Evolutionary conservation across 2,329 filamentous ascomycete genomes (phyloP).

Genomic region (Ophiosphaerella herpotricha): DNA sequence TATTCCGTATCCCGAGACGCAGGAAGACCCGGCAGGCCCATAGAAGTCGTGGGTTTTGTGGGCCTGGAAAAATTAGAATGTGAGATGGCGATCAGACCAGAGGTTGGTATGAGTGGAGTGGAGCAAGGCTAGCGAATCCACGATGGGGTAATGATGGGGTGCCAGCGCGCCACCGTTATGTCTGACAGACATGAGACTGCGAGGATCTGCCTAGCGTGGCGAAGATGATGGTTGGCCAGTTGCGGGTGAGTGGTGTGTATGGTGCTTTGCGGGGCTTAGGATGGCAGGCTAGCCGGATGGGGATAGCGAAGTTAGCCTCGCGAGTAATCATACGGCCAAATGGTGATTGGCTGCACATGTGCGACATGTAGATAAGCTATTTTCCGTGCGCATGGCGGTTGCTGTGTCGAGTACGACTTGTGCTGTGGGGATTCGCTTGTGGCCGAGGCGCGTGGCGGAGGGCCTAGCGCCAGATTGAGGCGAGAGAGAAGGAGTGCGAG

Average conservation of each 20-base stretch:
- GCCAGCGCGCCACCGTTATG: not conserved
- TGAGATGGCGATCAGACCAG: constrained; percentile 2
- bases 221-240: too few relatives aligned
- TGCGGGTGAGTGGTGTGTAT: too few relatives aligned
- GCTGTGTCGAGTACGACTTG: too few relatives aligned
- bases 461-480: too few relatives aligned
- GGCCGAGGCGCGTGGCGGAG: too few relatives aligned
- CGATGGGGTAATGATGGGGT: not conserved
- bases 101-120: constrained; percentile 25
- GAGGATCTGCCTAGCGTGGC: too few relatives aligned
- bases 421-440: too few relatives aligned
- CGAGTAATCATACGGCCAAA: constrained; percentile 6
- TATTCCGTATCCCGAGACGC: not conserved
- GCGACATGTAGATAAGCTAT: constrained; percentile 1
- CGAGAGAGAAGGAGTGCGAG: too few relatives aligned
- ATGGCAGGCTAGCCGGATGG: too few relatives aligned
- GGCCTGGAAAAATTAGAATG: not conserved
- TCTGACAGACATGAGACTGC: too few relatives aligned
- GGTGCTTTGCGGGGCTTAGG: too few relatives aligned
- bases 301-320: not conserved
- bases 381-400: not conserved
- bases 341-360: constrained; percentile 17
- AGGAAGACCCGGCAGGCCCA: not conserved
- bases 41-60: not conserved
- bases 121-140: constrained; percentile 11